Percentiles rank a stretch among this genome's conserved stretches.
These are phyloP conservation scores for Trichoderma pleuroti DNA, from an alignment of 2,329 filamentous ascomycete species.

Conservation along the genomic window DNA sequence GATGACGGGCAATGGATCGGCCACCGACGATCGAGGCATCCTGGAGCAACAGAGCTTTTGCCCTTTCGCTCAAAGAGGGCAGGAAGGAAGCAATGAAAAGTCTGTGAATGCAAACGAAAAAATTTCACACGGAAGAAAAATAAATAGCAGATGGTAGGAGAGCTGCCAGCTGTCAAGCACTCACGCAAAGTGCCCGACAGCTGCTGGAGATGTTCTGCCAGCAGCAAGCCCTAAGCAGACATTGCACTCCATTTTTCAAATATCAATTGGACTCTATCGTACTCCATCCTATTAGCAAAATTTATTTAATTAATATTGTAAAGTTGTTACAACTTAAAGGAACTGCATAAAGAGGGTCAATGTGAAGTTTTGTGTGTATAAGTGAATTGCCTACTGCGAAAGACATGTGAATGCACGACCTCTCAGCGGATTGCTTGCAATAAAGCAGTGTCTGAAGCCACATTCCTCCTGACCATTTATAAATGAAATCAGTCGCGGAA, in stretches of 20 bases:
- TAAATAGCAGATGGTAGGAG: background rate
- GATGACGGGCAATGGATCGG: background rate
- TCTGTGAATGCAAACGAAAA: background rate
- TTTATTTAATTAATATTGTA: background rate
- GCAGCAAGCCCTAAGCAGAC: background rate
- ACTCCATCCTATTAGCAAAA: background rate
- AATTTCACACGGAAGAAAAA: background rate
- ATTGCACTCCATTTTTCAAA: background rate
- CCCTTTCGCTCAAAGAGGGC: background rate
- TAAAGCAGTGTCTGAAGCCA: background rate
- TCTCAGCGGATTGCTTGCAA: background rate
- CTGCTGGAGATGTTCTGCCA: background rate
- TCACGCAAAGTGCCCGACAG: background rate
- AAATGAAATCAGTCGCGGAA: background rate
- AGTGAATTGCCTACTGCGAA: background rate
- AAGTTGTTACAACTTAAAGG: background rate
- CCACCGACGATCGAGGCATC: background rate
- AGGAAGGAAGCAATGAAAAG: background rate
- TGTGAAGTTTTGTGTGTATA: background rate
- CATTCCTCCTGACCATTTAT: background rate
- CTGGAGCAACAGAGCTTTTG: background rate
- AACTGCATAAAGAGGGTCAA: background rate
- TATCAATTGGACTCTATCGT: background rate
- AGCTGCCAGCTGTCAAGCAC: background rate
- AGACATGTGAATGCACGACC: background rate